Percentiles rank a stretch among this genome's conserved stretches.
Evolutionary conservation across 2,329 filamentous ascomycete species (phyloP).

Genomic region (Fusarium lyarnte): DNA sequence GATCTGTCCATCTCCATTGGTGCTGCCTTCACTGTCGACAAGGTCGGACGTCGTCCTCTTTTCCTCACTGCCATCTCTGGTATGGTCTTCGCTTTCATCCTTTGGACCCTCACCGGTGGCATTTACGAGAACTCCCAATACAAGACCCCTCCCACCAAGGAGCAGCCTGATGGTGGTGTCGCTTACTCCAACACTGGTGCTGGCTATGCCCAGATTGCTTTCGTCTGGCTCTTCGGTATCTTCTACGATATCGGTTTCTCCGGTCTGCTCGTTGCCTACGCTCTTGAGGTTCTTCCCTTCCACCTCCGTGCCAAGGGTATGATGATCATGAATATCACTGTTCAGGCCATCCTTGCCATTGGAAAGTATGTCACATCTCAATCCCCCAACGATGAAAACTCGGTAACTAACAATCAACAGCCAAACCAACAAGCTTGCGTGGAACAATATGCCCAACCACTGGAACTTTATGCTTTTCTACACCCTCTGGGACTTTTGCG

Average conservation of each 20-base stretch:
- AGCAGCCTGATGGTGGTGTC: slow-evolving; percentile 31
- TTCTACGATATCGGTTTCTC: slow-evolving; percentile 70
- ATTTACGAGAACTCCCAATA: slow-evolving; percentile 58
- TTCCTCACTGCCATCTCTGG: slow-evolving; percentile 61
- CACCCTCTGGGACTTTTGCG: slow-evolving; percentile 68
- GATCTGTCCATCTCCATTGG: slow-evolving; percentile 66
- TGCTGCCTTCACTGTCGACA: slow-evolving; percentile 61
- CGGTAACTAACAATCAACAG: slow-evolving; percentile 43
- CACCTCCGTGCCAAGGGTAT: slow-evolving; percentile 67
- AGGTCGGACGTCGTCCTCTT: slow-evolving; percentile 62
- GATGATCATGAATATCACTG: slow-evolving; percentile 72
- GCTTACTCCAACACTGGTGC: slow-evolving; percentile 54
- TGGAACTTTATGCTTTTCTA: slow-evolving; percentile 76
- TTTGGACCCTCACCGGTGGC: slow-evolving; percentile 63
- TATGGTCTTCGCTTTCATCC: slow-evolving; percentile 59
- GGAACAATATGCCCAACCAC: slow-evolving; percentile 66
- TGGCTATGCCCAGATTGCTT: slow-evolving; percentile 64
- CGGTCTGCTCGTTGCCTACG: slow-evolving; percentile 66
- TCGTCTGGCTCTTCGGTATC: slow-evolving; percentile 68
- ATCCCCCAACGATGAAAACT: neutral
- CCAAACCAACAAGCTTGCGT: slow-evolving; percentile 72
- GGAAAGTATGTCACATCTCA: slow-evolving; percentile 59
- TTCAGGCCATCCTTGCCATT: slow-evolving; percentile 69
- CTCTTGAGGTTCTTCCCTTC: slow-evolving; percentile 68
- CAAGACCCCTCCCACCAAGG: slow-evolving; percentile 21